phyloP scores from a whole-genome alignment of 192 early-diverging fungal species.

The Fimicolochytrium jonesii region DNA sequence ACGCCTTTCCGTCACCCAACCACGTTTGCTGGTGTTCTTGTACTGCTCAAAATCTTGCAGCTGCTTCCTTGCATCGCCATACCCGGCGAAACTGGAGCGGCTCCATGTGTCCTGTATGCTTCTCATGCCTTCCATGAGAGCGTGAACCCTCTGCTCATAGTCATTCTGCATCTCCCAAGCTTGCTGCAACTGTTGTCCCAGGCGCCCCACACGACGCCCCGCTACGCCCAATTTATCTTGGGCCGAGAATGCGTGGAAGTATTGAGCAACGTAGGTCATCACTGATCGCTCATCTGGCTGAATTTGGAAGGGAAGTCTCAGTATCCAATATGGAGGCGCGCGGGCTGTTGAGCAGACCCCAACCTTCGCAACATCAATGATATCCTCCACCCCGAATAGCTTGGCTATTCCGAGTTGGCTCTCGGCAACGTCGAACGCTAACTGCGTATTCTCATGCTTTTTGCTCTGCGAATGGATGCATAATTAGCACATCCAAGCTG shows the following conservation, averaged over 20 bases:
- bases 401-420: slow-evolving; percentile 84
- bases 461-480: slow-evolving; percentile 40
- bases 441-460: slow-evolving; percentile 77
- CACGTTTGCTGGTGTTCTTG: slow-evolving; percentile 52
- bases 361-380: slow-evolving; percentile 81
- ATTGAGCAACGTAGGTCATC: slow-evolving; percentile 98
- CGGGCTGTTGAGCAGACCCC: neutral
- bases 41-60: slow-evolving; percentile 75
- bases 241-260: slow-evolving; percentile 95
- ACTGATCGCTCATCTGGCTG: slow-evolving; percentile 91
- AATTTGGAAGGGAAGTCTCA: neutral
- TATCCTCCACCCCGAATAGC: slow-evolving; percentile 92
- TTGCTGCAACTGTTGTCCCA: slow-evolving; percentile 75
- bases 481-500: neutral
- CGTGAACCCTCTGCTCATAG: slow-evolving; percentile 78
- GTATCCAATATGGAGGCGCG: neutral
- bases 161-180: slow-evolving; percentile 93
- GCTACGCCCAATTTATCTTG: slow-evolving; percentile 85
- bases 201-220: slow-evolving; percentile 87
- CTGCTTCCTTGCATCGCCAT: slow-evolving; percentile 70
- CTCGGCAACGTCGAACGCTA: slow-evolving; percentile 94
- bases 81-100: slow-evolving; percentile 59
- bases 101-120: slow-evolving; percentile 67
- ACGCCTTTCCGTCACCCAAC: slow-evolving; percentile 74
- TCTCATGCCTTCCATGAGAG: slow-evolving; percentile 66